Conservation (phyloP, 768 basidiomycete genomes). For the Lyophyllum decastes region DNA sequence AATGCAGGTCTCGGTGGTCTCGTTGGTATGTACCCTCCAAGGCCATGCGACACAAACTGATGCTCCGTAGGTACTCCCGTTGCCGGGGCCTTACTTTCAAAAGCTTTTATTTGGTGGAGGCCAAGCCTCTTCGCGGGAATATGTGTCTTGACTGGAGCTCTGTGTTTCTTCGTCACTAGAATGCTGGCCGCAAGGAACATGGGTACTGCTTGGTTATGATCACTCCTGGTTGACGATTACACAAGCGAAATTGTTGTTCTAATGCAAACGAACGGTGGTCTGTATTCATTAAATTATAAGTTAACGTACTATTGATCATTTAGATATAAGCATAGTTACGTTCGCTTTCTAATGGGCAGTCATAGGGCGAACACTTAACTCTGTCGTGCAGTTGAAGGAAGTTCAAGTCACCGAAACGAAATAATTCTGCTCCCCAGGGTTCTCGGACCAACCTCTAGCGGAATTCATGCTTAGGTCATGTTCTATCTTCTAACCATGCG, state of each 20-base stretch:
- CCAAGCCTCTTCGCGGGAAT: conserved; percentile 55
- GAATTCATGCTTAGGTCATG: too few relatives aligned
- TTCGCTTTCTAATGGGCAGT: too few relatives aligned
- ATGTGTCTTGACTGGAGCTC: conserved; percentile 29
- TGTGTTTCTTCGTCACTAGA: conserved; percentile 30
- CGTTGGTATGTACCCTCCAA: conserved; percentile 29
- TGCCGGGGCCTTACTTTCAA: conserved; percentile 54
- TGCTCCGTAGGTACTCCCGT: conserved; percentile 49
- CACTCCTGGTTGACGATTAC: not conserved
- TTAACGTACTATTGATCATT: not conserved
- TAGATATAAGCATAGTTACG: not conserved
- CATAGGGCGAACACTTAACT: too few relatives aligned
- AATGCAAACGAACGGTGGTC: not conserved
- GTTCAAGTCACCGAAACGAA: too few relatives aligned
- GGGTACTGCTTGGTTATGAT: conserved; percentile 19
- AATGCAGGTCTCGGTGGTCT: conserved; percentile 40
- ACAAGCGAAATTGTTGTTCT: not conserved
- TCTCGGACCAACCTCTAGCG: too few relatives aligned
- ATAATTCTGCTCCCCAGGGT: too few relatives aligned
- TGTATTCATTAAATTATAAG: not conserved
- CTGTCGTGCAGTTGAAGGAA: too few relatives aligned
- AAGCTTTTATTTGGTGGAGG: conserved; percentile 58
- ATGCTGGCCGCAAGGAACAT: conserved; percentile 25
- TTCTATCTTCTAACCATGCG: too few relatives aligned
- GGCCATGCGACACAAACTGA: not conserved